Evolutionary conservation across 345 rosid species (phyloP).

Genomic region (Hirschfeldia incana): DNA sequence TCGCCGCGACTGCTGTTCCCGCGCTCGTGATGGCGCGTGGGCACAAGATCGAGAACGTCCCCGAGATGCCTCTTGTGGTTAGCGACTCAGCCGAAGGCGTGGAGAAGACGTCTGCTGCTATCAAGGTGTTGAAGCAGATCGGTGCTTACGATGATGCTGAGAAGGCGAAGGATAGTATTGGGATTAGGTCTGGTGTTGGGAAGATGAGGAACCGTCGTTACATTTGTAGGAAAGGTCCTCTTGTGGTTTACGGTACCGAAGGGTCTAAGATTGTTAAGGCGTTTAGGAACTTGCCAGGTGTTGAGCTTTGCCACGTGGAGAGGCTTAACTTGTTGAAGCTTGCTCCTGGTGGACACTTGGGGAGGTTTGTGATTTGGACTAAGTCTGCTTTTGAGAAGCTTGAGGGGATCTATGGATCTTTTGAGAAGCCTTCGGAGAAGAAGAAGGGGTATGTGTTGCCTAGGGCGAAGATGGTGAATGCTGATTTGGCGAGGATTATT

Average conservation of each 20-base stretch:
- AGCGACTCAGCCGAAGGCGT: slow-evolving; percentile 66
- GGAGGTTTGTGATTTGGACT: slow-evolving; percentile 93
- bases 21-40: slow-evolving; percentile 95
- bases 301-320: slow-evolving; percentile 87
- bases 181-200: slow-evolving; percentile 88
- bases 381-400: slow-evolving; percentile 93
- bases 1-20: slow-evolving; percentile 90
- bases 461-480: slow-evolving; percentile 90
- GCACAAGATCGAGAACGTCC: slow-evolving; percentile 75
- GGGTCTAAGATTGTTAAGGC: slow-evolving; percentile 89
- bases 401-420: slow-evolving; percentile 82
- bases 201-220: slow-evolving; percentile 90
- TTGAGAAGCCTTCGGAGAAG: slow-evolving; percentile 82
- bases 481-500: slow-evolving; percentile 89
- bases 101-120: slow-evolving; percentile 85
- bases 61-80: slow-evolving; percentile 86
- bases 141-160: slow-evolving; percentile 87
- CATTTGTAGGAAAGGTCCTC: slow-evolving; percentile 88
- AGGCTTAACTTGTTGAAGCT: slow-evolving; percentile 80
- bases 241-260: slow-evolving; percentile 78
- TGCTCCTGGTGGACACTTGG: slow-evolving; percentile 98
- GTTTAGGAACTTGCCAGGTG: slow-evolving; percentile 90
- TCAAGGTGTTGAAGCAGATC: slow-evolving; percentile 76
- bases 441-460: slow-evolving; percentile 91
- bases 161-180: slow-evolving; percentile 89